These are phyloP conservation scores for Sphagnum contortum DNA, from an alignment of 225 moss, liverwort and hornwort species.

Conservation along the genomic window DNA sequence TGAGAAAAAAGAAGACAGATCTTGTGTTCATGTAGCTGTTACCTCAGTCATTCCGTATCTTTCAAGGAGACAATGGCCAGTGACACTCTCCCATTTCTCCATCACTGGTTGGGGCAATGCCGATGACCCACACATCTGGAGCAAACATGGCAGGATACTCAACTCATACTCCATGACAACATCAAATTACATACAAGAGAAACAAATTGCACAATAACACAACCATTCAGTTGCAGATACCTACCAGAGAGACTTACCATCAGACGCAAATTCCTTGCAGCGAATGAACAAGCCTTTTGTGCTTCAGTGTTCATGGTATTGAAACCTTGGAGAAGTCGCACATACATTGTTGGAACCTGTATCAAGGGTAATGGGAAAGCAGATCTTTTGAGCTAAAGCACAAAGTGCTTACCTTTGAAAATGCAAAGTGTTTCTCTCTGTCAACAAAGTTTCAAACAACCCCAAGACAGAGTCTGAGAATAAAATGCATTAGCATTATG, in stretches of 20 bases:
- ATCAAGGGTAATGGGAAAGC: too few species aligned
- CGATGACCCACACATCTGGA: constrained; percentile 94
- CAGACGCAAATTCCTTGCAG: constrained; percentile 59
- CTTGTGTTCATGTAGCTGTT: background rate
- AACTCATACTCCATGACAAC: background rate
- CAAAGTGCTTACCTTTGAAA: too few species aligned
- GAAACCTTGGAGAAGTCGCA: constrained; percentile 79
- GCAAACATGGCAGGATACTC: constrained; percentile 1
- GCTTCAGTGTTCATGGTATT: constrained; percentile 62
- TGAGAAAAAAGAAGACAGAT: background rate
- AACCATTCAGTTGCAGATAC: background rate
- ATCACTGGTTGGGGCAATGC: constrained; percentile 92
- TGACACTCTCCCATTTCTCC: constrained; percentile 78
- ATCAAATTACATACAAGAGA: too few species aligned
- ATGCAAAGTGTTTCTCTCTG: too few species aligned
- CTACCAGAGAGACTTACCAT: constrained; percentile 34
- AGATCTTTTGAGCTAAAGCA: too few species aligned
- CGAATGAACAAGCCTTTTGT: constrained; percentile 52
- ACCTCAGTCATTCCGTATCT: constrained; percentile 99
- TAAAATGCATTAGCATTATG: background rate
- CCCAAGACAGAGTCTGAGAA: background rate
- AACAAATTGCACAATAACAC: background rate
- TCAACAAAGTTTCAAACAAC: too few species aligned
- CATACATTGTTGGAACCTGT: constrained; percentile 88
- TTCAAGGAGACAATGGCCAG: constrained; percentile 75